Conservation (phyloP, 768 basidiomycete genomes). For the Russula griseocarnosa region DNA sequence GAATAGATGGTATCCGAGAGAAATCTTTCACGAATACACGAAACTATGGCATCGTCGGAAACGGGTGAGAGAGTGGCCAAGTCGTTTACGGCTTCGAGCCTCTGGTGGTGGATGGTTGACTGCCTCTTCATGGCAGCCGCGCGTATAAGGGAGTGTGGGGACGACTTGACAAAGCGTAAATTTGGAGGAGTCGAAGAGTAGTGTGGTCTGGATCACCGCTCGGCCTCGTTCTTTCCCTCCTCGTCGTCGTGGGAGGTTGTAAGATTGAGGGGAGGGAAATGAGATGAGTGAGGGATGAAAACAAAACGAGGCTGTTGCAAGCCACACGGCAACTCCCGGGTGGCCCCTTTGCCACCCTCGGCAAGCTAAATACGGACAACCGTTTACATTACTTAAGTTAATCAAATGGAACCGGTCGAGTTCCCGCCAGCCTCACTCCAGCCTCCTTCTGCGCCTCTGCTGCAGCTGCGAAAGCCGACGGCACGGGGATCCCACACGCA, state of each 20-base stretch:
- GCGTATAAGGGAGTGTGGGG: conserved; percentile 14
- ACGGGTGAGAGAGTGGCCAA: conserved; percentile 61
- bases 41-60: conserved; percentile 81
- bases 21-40: conserved; percentile 82
- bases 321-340: conserved; percentile 18
- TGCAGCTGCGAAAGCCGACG: conserved; percentile 76
- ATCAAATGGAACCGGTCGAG: conserved; percentile 79
- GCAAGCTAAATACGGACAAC: not conserved
- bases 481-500: conserved; percentile 87
- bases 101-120: conserved; percentile 54
- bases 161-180: conserved; percentile 9
- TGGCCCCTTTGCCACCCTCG: not conserved
- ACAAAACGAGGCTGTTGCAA: not conserved
- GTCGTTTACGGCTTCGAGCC: conserved; percentile 69
- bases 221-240: conserved; percentile 4
- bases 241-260: conserved; percentile 16
- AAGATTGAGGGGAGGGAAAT: not conserved
- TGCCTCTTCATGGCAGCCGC: conserved; percentile 41
- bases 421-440: conserved; percentile 48
- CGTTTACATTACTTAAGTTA: no score
- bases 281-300: not conserved
- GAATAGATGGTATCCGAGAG: conserved; percentile 83
- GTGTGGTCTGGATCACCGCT: not conserved
- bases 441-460: conserved; percentile 41
- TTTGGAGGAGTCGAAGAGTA: not conserved